Base-by-base conservation (phyloP, 805 yeast species). In the Starmerella ratchasimensis region DNA sequence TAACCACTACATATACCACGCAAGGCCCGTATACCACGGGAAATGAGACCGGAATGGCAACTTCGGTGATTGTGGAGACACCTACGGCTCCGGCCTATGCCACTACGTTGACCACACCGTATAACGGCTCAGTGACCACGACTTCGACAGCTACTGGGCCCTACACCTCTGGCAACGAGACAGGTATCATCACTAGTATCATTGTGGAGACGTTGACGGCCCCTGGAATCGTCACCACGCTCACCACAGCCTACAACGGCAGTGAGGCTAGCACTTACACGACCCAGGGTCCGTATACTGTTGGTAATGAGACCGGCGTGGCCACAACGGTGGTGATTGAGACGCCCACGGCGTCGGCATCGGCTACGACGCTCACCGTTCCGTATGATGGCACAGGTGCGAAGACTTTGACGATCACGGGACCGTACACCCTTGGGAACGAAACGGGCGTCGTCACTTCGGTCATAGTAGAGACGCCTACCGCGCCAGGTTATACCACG, bases 391-490 rank as follows among this genome's bases (percentile, higher is more conserved):
- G 27, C n/a, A 24, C 13, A 11, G 27, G 11, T 11, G 13, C 11
- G 27, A 24, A 11, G n/a, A n/a, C n/a, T n/a, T 11, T 24, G n/a
- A 24, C 27, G 11, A 24, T 11, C 11, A n/a, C n/a, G 11, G 27
- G 27, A 11, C 11, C 27, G 13, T 14, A 6, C 8, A 34, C 37
- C 9, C 8, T 8, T 6, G 17, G 21, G 11, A 23, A 13, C 21
- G 21, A 28, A 17, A 25, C 24, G 10, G 15, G 14, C 22, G 11
- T 24, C n/a, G 14, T 7, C 15, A 29, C 25, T 14, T 10, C 34
- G 16, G 37, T 34, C 14, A n/a, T 34, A 7, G 22, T 27, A 6
- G 36, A 34, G 21, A 30, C 28, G 5, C 39, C 39, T n/a, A 7
- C 34, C 11, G 27, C 14, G 8, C 20, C 39, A 8, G 27, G 11